Conservation (phyloP, 2,329 filamentous ascomycete species). For the Drechslera avenae region DNA sequence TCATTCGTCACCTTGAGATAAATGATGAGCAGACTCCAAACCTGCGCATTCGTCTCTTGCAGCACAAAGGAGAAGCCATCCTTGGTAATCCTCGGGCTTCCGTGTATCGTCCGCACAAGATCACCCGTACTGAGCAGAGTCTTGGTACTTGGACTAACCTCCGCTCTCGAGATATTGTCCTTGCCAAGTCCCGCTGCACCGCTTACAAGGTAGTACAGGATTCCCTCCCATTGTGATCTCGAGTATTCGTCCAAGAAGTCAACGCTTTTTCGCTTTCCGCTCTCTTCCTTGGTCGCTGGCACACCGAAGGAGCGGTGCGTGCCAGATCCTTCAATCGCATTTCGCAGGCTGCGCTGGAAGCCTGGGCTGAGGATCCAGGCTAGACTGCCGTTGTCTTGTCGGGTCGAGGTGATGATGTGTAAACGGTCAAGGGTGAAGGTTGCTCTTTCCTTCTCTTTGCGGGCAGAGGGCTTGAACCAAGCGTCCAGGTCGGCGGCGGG, state of each 20-base stretch:
- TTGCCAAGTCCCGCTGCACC: conserved; percentile 60
- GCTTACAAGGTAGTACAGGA: conserved; percentile 92
- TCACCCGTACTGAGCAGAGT: conserved; percentile 79
- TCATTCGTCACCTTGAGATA: conserved; percentile 85
- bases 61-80: conserved; percentile 93
- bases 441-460: conserved; percentile 81
- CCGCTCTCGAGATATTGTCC: conserved; percentile 53
- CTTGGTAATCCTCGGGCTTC: conserved; percentile 78
- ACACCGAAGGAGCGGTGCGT: conserved; percentile 89
- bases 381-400: conserved; percentile 64
- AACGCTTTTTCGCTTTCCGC: conserved; percentile 69
- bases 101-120: conserved; percentile 69
- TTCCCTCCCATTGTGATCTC: conserved; percentile 89
- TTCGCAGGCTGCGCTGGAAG: conserved; percentile 81
- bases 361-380: conserved; percentile 79
- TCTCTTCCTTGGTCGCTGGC: conserved; percentile 67
- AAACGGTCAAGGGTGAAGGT: conserved; percentile 80
- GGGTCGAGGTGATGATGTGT: conserved; percentile 74
- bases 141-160: conserved; percentile 70
- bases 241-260: conserved; percentile 83
- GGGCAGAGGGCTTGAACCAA: conserved; percentile 77
- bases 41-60: conserved; percentile 93
- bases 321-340: conserved; percentile 86
- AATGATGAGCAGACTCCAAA: conserved; percentile 92
- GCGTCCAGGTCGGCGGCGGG: conserved; percentile 79